These are phyloP conservation scores for Oryza coarctata DNA, from an alignment of 176 grass and related monocot genomes.

Conservation along the genomic window DNA sequence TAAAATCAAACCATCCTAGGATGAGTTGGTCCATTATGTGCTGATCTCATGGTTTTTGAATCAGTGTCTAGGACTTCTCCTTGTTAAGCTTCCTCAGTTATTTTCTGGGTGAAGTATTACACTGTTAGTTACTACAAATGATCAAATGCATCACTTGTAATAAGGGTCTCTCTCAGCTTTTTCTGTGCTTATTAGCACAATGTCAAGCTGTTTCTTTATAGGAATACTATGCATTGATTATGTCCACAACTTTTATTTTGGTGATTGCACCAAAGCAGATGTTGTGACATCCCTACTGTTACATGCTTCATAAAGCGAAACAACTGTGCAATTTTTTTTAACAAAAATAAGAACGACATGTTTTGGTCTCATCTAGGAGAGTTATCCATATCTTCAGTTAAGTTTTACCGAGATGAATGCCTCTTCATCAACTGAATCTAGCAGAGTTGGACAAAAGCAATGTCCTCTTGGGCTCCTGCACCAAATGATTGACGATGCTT, in stretches of 20 bases:
- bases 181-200: slow-evolving; percentile 32
- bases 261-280: slow-evolving; percentile 11
- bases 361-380: slow-evolving; percentile 59
- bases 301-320: slow-evolving; percentile 19
- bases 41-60: background rate
- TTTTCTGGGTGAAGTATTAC: background rate
- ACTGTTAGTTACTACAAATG: no score
- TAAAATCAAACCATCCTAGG: background rate
- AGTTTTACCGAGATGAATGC: slow-evolving; percentile 53
- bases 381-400: slow-evolving; percentile 65
- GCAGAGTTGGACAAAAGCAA: slow-evolving; percentile 90
- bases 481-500: slow-evolving; percentile 96
- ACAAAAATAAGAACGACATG: slow-evolving; percentile 17
- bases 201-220: slow-evolving; percentile 18
- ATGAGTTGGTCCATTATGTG: background rate
- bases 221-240: slow-evolving; percentile 1
- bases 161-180: background rate
- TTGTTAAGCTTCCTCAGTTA: slow-evolving; percentile 37
- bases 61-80: slow-evolving; percentile 8
- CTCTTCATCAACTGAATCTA: slow-evolving; percentile 67
- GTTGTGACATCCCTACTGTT: slow-evolving; percentile 17
- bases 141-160: slow-evolving; percentile 4
- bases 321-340: background rate
- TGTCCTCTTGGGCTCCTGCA: slow-evolving; percentile 87
- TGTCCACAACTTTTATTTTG: slow-evolving; percentile 16